Percentiles rank a stretch among this genome's conserved stretches.
Evolutionary conservation across 73 alveolate genomes (phyloP).

Genomic region (Uronychia binucleata): DNA sequence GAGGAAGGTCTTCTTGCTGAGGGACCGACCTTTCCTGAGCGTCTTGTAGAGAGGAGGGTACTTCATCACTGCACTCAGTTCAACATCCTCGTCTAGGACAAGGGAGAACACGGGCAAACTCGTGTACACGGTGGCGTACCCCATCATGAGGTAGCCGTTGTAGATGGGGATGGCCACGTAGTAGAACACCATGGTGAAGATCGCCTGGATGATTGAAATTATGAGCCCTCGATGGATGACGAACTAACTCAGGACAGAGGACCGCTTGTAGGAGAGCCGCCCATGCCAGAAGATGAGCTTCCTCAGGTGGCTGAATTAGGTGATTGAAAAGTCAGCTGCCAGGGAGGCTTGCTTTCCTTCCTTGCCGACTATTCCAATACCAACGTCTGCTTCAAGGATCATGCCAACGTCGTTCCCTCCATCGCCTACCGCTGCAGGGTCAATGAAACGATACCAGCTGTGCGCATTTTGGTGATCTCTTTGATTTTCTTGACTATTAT

Average conservation of each 20-base stretch:
- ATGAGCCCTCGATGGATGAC: conserved; percentile 98
- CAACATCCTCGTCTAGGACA: conserved; percentile 92
- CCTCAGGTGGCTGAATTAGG: conserved; percentile 71
- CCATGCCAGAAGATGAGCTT: conserved; percentile 84
- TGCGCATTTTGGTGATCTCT: conserved; percentile 71
- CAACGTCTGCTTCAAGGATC: conserved; percentile 62
- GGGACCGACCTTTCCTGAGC: conserved; percentile 85
- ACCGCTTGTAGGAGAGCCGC: conserved; percentile 65
- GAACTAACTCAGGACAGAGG: conserved; percentile 82
- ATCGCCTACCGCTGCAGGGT: conserved; percentile 67
- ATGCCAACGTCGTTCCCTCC: conserved; percentile 69
- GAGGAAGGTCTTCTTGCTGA: conserved; percentile 89
- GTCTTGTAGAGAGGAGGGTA: conserved; percentile 92
- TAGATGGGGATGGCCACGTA: conserved; percentile 96
- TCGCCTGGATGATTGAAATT: conserved; percentile 88
- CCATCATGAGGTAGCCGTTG: conserved; percentile 96
- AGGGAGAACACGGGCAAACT: conserved; percentile 93
- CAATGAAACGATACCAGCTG: conserved; percentile 37
- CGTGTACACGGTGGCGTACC: conserved; percentile 97
- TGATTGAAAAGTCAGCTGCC: conserved; percentile 82
- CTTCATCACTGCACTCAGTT: conserved; percentile 72
- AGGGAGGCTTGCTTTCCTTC: conserved; percentile 87
- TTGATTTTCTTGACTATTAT: conserved; percentile 79
- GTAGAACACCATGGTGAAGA: conserved; percentile 88
- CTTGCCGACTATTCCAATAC: conserved; percentile 91